Base-by-base conservation (phyloP, 768 basidiomycete species). In the Fistulinella prunicolor region DNA sequence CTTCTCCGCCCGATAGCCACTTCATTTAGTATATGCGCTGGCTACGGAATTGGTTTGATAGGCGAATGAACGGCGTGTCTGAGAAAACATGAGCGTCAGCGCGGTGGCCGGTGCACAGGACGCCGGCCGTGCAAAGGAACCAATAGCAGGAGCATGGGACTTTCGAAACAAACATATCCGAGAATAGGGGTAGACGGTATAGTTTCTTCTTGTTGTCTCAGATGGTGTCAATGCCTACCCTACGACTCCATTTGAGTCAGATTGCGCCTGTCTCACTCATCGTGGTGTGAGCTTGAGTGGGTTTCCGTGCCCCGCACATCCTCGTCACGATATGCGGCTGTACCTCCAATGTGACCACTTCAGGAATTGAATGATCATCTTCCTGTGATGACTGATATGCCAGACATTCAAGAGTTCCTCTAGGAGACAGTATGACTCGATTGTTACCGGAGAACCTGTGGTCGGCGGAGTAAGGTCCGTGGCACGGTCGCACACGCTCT, bases 291-390 rank as follows among this genome's bases (percentile, higher is more conserved):
- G 72, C 61, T 21, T 38, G 17, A 36, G 22, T 2, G 23, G 19
- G 44, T 47, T 49, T 37, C 39, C 45, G 22, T 43, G 28, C n/a
- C 13, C 0, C 30, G 20, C 37, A 24, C 46, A 28, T 6, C 29
- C 37, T 42, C 19, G 39, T 44, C 32, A 7, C 24, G 30, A 35
- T n/a, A 39, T 20, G n/a, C 44, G 72, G 83, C 2, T 68, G 81
- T 0, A 81, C 80, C 3, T 77, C 80, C 7, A 82, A 86, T 42
- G 82, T 85, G 57, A 80, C 83, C 2, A 61, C 79, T 28, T 71
- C 75, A 4, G 65, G 70, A 71, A 6, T 54, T 80, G 28, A 59
- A 69, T 24, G 22, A 44, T 1, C 77, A 68, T 55, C 81, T 77
- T 64, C 80, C 82, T 0, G 60, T 61, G 7, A 63, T 81, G 10